phyloP scores from a whole-genome alignment of 2,329 filamentous ascomycete species.

The Diplodia intermedia region DNA sequence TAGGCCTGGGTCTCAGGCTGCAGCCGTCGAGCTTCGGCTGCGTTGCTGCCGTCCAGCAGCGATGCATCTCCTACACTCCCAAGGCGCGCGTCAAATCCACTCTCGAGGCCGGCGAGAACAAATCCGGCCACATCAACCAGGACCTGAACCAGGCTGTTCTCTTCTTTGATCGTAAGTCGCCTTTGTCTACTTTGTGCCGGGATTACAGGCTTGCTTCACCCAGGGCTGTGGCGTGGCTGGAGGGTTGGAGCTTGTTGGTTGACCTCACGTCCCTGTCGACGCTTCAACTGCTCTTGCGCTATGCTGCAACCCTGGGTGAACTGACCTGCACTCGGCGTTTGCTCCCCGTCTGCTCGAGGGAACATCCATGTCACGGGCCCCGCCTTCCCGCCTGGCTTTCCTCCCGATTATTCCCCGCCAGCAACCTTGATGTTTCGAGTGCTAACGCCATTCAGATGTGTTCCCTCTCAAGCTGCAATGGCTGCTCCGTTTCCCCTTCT shows the following conservation, averaged over 20 bases:
- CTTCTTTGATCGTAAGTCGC: constrained; percentile 83
- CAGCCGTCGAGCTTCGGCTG: constrained; percentile 28
- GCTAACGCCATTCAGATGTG: constrained; percentile 64
- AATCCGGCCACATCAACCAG: constrained; percentile 82
- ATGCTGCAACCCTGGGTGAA: too few relatives aligned
- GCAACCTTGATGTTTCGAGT: neutral
- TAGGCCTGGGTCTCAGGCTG: constrained; percentile 30
- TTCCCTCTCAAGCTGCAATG: constrained; percentile 80
- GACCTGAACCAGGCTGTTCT: constrained; percentile 79
- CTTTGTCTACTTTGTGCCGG: neutral
- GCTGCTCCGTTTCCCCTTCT: constrained; percentile 61
- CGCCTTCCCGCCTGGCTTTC: neutral
- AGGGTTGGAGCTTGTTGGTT: neutral
- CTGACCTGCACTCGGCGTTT: too few relatives aligned
- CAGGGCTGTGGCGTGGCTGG: neutral
- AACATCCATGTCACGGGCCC: neutral
- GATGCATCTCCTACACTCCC: constrained; percentile 25
- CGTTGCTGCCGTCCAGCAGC: constrained; percentile 6
- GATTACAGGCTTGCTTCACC: neutral
- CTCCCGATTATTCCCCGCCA: neutral
- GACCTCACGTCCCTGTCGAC: neutral
- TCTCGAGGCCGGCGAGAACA: constrained; percentile 63
- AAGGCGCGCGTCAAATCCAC: constrained; percentile 37
- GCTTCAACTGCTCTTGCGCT: too few relatives aligned
- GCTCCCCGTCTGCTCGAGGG: neutral